Conservation (phyloP, 2,329 filamentous ascomycete species). For the Apiospora arundinis region DNA sequence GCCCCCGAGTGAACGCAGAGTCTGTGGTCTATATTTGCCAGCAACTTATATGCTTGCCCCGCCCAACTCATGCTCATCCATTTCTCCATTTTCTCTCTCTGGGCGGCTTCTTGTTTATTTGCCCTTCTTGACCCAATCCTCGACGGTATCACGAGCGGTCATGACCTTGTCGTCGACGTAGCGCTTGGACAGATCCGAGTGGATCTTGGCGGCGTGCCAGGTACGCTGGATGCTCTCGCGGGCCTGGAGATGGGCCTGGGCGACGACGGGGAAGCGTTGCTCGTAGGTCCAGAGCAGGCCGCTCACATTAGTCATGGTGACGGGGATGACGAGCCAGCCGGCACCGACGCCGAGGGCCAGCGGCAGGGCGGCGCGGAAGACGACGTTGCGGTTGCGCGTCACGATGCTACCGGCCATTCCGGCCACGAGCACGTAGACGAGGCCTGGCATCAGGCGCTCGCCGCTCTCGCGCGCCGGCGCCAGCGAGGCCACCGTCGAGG, state of each 20-base stretch:
- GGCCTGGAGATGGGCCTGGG: constrained; percentile 78
- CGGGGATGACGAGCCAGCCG: constrained; percentile 83
- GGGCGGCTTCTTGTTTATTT: constrained; percentile 57
- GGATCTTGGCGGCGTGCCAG: constrained; percentile 75
- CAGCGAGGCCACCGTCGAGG: constrained; percentile 84
- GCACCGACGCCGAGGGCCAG: constrained; percentile 81
- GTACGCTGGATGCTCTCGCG: constrained; percentile 73
- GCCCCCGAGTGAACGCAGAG: background rate
- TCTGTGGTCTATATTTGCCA: constrained; percentile 16
- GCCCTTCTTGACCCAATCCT: constrained; percentile 91
- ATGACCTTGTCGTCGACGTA: constrained; percentile 84
- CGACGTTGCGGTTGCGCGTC: constrained; percentile 82
- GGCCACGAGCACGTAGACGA: constrained; percentile 90
- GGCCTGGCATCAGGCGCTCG: constrained; percentile 88
- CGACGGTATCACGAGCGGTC: constrained; percentile 76
- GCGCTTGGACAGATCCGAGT: constrained; percentile 71
- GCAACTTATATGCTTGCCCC: background rate
- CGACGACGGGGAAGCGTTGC: constrained; percentile 82
- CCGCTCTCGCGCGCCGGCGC: constrained; percentile 85
- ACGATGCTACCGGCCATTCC: constrained; percentile 95
- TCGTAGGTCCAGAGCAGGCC: constrained; percentile 92
- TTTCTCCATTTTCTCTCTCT: background rate
- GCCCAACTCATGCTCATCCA: constrained; percentile 1
- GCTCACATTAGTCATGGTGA: constrained; percentile 88
- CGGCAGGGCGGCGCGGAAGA: constrained; percentile 79